Conservation (phyloP, 2,329 filamentous ascomycete species). For the Aspergillus ibericus region DNA sequence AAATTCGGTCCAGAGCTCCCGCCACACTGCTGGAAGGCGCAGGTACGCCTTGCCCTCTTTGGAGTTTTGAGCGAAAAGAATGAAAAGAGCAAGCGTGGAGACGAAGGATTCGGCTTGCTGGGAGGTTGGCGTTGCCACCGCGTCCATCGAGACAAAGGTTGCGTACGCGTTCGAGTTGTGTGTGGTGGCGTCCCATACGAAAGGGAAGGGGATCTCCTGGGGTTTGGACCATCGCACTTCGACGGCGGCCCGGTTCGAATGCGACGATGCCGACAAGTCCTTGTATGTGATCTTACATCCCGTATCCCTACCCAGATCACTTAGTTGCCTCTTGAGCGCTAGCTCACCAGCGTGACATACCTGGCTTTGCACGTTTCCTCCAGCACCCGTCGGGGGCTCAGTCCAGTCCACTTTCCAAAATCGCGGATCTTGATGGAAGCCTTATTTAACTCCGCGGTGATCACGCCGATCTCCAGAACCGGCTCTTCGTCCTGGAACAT, state of each 20-base stretch:
- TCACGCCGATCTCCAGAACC: conserved; percentile 46
- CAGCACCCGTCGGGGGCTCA: conserved; percentile 72
- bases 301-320: conserved; percentile 59
- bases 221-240: conserved; percentile 76
- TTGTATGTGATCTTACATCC: conserved; percentile 66
- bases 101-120: conserved; percentile 86
- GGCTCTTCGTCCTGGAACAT: conserved; percentile 55
- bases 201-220: conserved; percentile 55
- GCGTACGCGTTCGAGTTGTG: conserved; percentile 47
- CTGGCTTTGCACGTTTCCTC: conserved; percentile 86
- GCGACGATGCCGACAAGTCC: conserved; percentile 69
- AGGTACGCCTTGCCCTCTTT: conserved; percentile 86
- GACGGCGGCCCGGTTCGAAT: conserved; percentile 73
- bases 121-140: conserved; percentile 69
- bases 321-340: not conserved
- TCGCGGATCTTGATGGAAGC: conserved; percentile 64
- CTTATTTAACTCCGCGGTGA: conserved; percentile 25
- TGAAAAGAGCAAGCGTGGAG: conserved; percentile 77
- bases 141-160: conserved; percentile 70
- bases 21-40: conserved; percentile 75
- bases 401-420: conserved; percentile 79
- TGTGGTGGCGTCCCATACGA: conserved; percentile 44
- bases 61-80: conserved; percentile 71
- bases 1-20: conserved; percentile 82
- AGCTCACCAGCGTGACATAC: conserved; percentile 40